phyloP scores from a whole-genome alignment of 345 rosid genomes.

The Brassica juncea region DNA sequence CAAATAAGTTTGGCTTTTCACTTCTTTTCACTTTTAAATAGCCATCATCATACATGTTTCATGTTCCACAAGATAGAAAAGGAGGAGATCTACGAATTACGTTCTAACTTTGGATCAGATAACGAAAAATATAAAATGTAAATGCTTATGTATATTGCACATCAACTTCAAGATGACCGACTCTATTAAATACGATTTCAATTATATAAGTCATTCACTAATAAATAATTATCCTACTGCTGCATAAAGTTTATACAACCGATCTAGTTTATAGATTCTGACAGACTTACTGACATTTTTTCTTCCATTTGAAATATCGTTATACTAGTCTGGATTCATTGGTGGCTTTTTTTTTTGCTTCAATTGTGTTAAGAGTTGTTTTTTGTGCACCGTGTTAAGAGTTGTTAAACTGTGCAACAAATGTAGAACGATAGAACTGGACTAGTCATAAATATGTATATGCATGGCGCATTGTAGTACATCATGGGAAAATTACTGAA shows the following conservation, averaged over 20 bases:
- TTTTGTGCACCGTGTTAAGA: no score
- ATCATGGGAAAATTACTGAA: constrained; percentile 1
- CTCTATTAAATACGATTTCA: background rate
- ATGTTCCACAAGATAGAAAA: constrained; percentile 1
- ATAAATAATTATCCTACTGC: background rate
- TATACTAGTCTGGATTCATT: constrained; percentile 10
- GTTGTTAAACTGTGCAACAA: background rate
- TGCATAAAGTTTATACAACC: background rate
- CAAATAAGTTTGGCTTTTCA: background rate
- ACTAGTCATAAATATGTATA: constrained; percentile 1
- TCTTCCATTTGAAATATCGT: constrained; percentile 6
- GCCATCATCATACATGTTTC: constrained; percentile 1
- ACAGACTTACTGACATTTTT: constrained; percentile 4
- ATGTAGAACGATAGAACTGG: background rate
- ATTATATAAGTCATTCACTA: background rate
- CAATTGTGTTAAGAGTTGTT: background rate
- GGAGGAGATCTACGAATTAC: constrained; percentile 12
- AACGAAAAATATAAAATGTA: background rate
- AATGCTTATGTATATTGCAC: background rate
- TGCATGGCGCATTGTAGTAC: constrained; percentile 18
- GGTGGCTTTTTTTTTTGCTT: background rate
- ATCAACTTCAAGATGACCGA: constrained; percentile 22
- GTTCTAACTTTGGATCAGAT: background rate
- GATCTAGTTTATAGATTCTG: background rate
- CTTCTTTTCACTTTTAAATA: background rate